A percentile compares a stretch with the other conserved stretches of the same genome.
phyloP scores from a whole-genome alignment of 1,284 basidiomycete genomes.

The Ustilago loliicola region DNA sequence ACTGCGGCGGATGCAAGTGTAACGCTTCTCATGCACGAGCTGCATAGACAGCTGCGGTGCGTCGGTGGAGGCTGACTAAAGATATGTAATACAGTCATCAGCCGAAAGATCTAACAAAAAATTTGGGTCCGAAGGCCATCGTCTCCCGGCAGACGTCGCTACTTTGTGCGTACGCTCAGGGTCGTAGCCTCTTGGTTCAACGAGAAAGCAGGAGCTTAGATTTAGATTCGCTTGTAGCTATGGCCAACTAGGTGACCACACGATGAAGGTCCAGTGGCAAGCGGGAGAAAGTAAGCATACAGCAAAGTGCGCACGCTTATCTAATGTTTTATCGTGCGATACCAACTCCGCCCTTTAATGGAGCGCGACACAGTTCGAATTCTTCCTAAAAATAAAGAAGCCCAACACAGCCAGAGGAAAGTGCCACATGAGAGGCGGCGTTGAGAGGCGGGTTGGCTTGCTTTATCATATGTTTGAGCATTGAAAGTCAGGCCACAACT shows the following conservation, averaged over 20 bases:
- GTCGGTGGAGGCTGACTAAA: slow-evolving; percentile 16
- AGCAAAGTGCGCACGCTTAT: neutral
- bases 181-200: no score
- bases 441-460: neutral
- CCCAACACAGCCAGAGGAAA: slow-evolving; percentile 15
- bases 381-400: slow-evolving; percentile 22
- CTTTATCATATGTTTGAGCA: neutral
- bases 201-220: no score
- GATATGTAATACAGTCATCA: neutral
- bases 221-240: neutral
- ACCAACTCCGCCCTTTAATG: neutral
- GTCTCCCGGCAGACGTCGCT: no score
- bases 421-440: neutral
- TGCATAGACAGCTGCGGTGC: neutral
- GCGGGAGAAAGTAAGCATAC: neutral
- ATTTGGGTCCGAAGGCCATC: no score
- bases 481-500: slow-evolving; percentile 20
- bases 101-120: neutral
- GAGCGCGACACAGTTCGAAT: neutral
- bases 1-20: neutral
- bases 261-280: neutral
- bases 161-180: no score
- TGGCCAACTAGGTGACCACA: neutral
- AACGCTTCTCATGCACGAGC: neutral
- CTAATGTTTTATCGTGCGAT: slow-evolving; percentile 5